phyloP scores from a whole-genome alignment of 768 basidiomycete species.

The Suillus occidentalis region DNA sequence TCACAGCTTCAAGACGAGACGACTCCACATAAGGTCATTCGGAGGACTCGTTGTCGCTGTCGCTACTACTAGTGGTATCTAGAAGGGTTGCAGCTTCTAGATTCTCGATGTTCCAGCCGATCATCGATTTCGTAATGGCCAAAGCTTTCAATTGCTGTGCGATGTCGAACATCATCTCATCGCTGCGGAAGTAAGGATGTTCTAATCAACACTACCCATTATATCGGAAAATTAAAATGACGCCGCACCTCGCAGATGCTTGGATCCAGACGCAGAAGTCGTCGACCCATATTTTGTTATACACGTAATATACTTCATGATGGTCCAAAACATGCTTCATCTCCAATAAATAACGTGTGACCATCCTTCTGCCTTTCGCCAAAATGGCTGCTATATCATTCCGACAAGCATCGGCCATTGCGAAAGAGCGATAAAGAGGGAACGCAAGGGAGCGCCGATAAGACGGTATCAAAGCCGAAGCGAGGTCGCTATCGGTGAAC shows the following conservation, averaged over 20 bases:
- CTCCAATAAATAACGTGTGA: slow-evolving; percentile 67
- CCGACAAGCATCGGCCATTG: slow-evolving; percentile 66
- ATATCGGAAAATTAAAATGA: not conserved
- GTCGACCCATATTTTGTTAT: slow-evolving; percentile 83
- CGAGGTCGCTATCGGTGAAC: slow-evolving; percentile 49
- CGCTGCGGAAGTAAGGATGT: slow-evolving; percentile 41
- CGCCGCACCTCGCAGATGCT: slow-evolving; percentile 61
- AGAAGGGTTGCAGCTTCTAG: slow-evolving; percentile 58
- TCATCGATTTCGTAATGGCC: slow-evolving; percentile 48
- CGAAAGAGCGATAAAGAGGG: slow-evolving; percentile 79
- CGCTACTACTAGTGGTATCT: slow-evolving; percentile 37
- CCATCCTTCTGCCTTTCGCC: slow-evolving; percentile 56
- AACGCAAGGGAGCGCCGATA: slow-evolving; percentile 77
- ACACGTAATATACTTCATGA: slow-evolving; percentile 87
- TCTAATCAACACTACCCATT: not conserved
- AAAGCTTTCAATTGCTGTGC: slow-evolving; percentile 41
- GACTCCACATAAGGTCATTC: slow-evolving; percentile 30
- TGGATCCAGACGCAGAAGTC: slow-evolving; percentile 86
- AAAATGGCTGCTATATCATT: slow-evolving; percentile 62
- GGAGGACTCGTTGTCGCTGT: slow-evolving; percentile 72
- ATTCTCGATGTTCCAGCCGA: slow-evolving; percentile 72
- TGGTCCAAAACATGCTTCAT: slow-evolving; percentile 74
- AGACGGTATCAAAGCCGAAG: slow-evolving; percentile 52
- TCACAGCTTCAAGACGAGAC: not conserved
- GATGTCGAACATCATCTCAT: slow-evolving; percentile 50